Percentiles rank a stretch among this genome's conserved stretches.
phyloP scores from a whole-genome alignment of 2,329 filamentous ascomycete species.

The Trichoderma cornu-damae region DNA sequence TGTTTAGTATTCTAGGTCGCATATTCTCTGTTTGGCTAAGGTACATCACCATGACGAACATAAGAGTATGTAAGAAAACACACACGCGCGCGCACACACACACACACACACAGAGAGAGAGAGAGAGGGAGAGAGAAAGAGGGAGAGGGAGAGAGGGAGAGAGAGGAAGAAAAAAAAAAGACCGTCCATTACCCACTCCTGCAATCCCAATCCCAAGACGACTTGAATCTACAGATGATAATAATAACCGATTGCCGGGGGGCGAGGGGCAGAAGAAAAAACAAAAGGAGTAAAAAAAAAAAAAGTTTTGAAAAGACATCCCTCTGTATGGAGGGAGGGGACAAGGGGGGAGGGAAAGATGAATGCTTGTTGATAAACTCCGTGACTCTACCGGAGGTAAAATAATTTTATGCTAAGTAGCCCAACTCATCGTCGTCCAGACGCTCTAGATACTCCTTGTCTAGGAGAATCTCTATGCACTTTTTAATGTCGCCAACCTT shows the following conservation, averaged over 20 bases:
- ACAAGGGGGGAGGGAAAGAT: background rate
- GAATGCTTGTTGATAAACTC: conserved; percentile 1
- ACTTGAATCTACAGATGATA: conserved; percentile 11
- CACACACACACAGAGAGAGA: too few species aligned
- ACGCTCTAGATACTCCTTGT: conserved; percentile 98
- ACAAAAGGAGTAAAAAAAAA: background rate
- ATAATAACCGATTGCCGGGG: background rate
- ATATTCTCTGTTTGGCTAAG: background rate
- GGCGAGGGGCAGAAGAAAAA: too few species aligned
- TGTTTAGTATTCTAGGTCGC: background rate
- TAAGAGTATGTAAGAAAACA: background rate
- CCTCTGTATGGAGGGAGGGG: background rate
- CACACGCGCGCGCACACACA: too few species aligned
- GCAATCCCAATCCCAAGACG: conserved; percentile 7
- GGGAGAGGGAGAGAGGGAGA: background rate
- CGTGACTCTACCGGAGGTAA: background rate
- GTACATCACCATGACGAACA: background rate
- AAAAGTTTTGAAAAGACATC: background rate
- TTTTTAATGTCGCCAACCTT: conserved; percentile 98
- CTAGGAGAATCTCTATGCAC: conserved; percentile 95
- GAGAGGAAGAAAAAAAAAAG: background rate
- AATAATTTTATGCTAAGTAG: conserved; percentile 69
- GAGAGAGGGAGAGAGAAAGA: too few species aligned
- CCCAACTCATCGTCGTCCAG: conserved; percentile 91
- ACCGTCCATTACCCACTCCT: conserved; percentile 5